Conservation (phyloP, 331 rosid species). For the Pyrus hybrid region DNA sequence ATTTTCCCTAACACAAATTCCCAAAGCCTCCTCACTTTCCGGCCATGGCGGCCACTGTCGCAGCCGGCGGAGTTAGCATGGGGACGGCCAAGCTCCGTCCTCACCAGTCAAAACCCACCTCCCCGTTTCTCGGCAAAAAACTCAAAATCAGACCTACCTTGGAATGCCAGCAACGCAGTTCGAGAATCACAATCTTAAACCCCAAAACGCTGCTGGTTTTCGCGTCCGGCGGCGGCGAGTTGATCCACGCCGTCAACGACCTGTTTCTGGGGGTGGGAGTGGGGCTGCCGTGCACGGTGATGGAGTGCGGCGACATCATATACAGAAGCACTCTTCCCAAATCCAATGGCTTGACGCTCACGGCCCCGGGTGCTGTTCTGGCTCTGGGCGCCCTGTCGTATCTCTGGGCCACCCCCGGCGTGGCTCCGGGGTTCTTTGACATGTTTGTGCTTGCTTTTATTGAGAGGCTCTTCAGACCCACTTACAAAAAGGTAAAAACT, state of each 20-base stretch:
- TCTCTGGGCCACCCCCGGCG: constrained; percentile 96
- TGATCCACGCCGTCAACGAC: constrained; percentile 43
- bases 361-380: constrained; percentile 62
- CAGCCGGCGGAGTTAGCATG: constrained; percentile 49
- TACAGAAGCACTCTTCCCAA: constrained; percentile 91
- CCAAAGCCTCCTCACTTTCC: constrained; percentile 2
- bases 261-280: constrained; percentile 83
- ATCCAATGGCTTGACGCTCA: constrained; percentile 59
- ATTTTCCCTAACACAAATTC: constrained; percentile 3
- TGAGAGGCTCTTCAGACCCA: constrained; percentile 72
- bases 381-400: constrained; percentile 76
- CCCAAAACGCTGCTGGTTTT: constrained; percentile 21
- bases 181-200: constrained; percentile 22
- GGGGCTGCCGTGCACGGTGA: constrained; percentile 86
- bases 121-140: constrained; percentile 55
- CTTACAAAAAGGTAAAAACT: constrained; percentile 57
- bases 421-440: constrained; percentile 95
- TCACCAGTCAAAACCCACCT: constrained; percentile 32
- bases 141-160: constrained; percentile 26
- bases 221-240: constrained; percentile 49
- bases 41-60: constrained; percentile 59
- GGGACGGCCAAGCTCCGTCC: constrained; percentile 47
- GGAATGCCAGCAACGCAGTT: neutral
- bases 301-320: constrained; percentile 94
- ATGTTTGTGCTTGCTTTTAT: constrained; percentile 95